Base-by-base conservation (phyloP, 306 rosid genomes). In the Prunus dulcis region DNA sequence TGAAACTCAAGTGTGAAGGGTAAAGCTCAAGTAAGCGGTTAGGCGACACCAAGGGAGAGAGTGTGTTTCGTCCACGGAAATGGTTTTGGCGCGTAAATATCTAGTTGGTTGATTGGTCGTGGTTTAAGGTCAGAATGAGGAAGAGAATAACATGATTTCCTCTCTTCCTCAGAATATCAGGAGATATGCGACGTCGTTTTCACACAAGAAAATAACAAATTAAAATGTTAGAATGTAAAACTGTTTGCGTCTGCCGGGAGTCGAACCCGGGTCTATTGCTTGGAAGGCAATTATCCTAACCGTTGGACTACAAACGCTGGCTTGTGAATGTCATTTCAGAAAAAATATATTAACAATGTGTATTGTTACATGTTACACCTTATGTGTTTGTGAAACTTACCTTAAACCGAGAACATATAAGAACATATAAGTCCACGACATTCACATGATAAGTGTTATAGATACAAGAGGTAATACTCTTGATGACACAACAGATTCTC, bases 281-380 rank as follows among this genome's bases (percentile, higher is more conserved):
- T 86, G 87, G 86, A 86, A 86, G 87, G 90, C 86, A 86, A 86
- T 83, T 86, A 86, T 86, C 87, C 87, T 83, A 72, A 86, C 90
- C 87, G 86, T 84, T 86, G 87, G 87, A 86, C 90, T 86, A 86
- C 90, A 86, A 71, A 86, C 87, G 89, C 88, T 18, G 0, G 4
- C 4, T 50, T 17, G 18, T 0, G 2, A 56, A 0, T 0, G 0
- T n/a, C 12, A 4, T 20, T 56, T 52, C 57, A 19, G 25, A 18
- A 38, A 32, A 0, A 2, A 1, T 9, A 18, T 18, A 7, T 38
- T 6, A 38, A 38, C 43, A 4, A 6, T 38, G 9, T 7, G 2
- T 38, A 1, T 38, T 6, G 43, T 38, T 34, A 34, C 41, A 25
- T 25, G 27, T 25, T 27, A 27, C 28, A 27, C 28, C 28, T 27